Evolutionary conservation across 2,329 filamentous ascomycete genomes (phyloP).

Genomic region (Cladosporium sp.): DNA sequence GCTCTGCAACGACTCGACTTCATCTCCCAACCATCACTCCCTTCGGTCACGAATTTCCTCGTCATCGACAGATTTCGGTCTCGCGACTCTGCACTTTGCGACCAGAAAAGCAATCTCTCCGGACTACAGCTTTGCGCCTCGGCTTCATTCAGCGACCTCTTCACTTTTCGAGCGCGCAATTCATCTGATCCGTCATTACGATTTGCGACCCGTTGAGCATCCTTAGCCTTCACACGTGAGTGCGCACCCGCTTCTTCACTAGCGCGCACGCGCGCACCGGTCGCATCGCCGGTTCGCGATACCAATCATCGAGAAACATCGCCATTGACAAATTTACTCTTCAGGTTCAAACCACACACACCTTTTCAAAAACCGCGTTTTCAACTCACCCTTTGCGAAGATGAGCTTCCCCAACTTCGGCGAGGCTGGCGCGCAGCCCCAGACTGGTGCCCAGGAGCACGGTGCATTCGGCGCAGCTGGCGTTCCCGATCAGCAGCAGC

Average conservation of each 20-base stretch:
- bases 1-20: slow-evolving; percentile 2
- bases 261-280: neutral
- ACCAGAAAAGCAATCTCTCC: slow-evolving; percentile 31
- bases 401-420: slow-evolving; percentile 65
- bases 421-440: slow-evolving; percentile 56
- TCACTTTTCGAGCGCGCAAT: slow-evolving; percentile 6
- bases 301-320: neutral
- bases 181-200: slow-evolving; percentile 6
- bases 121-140: slow-evolving; percentile 18
- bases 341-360: neutral
- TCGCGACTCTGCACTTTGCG: slow-evolving; percentile 8
- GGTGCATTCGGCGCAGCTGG: slow-evolving; percentile 13
- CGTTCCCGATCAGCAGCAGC: slow-evolving; percentile 11
- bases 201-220: slow-evolving; percentile 6
- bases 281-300: neutral
- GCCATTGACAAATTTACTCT: neutral
- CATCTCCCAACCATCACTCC: neutral
- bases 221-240: slow-evolving; percentile 19
- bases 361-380: neutral
- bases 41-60: slow-evolving; percentile 8
- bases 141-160: neutral
- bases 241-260: neutral
- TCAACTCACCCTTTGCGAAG: slow-evolving; percentile 14
- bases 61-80: slow-evolving; percentile 5
- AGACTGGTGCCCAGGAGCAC: slow-evolving; percentile 39